Percentiles rank a stretch among this genome's conserved stretches.
phyloP scores from a whole-genome alignment of 768 basidiomycete genomes.

The Boletus sp. region DNA sequence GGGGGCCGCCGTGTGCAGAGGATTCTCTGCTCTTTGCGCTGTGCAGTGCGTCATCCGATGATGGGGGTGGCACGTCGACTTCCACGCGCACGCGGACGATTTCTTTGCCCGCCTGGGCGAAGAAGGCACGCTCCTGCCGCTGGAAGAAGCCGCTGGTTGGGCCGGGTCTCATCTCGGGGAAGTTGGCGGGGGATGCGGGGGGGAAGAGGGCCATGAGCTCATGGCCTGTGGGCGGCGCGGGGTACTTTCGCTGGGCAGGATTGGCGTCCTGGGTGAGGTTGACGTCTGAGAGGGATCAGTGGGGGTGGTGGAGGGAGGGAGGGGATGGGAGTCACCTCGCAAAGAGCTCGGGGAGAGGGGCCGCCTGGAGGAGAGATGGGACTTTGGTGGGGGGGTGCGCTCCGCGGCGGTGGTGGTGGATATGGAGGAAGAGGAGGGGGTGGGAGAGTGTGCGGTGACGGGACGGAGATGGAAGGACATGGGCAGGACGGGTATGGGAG shows the following conservation, averaged over 20 bases:
- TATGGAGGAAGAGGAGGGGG: conserved; percentile 55
- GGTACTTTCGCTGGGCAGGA: conserved; percentile 56
- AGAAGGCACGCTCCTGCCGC: conserved; percentile 76
- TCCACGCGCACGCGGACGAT: conserved; percentile 75
- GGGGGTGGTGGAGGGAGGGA: neutral
- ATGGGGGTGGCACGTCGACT: conserved; percentile 47
- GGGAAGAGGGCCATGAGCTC: conserved; percentile 87
- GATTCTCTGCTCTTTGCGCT: conserved; percentile 28
- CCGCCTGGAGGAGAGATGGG: conserved; percentile 40
- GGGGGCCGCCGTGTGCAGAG: conserved; percentile 21
- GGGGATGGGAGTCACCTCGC: conserved; percentile 41
- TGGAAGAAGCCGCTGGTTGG: conserved; percentile 74
- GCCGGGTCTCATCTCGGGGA: conserved; percentile 54
- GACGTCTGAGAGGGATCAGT: conserved; percentile 47
- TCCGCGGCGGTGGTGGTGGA: conserved; percentile 47
- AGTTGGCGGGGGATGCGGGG: conserved; percentile 57
- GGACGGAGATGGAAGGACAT: conserved; percentile 58
- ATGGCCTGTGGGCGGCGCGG: conserved; percentile 76
- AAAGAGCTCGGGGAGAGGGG: conserved; percentile 65
- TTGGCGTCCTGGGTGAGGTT: conserved; percentile 57
- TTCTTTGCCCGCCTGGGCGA: conserved; percentile 75
- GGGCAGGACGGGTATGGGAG: conserved; percentile 37
- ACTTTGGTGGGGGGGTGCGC: conserved; percentile 36
- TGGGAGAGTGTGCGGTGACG: conserved; percentile 46
- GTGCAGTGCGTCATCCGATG: conserved; percentile 17